Base-by-base conservation (phyloP, 2,329 filamentous ascomycete genomes). In the Nothophoma quercina region DNA sequence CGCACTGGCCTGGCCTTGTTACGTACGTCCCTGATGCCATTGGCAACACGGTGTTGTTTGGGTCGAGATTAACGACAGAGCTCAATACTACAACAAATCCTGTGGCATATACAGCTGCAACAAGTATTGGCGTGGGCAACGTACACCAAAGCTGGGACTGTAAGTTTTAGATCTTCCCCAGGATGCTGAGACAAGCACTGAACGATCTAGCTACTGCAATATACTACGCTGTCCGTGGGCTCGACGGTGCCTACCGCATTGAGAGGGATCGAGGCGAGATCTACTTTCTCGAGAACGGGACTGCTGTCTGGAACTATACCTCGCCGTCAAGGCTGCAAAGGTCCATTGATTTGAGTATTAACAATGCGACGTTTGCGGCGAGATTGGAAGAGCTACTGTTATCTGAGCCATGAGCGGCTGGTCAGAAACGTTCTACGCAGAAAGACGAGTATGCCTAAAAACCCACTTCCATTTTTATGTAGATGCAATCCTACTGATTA, bases 101-200 rank as follows among this genome's bases (percentile, higher is more conserved):
- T 12, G 21, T 49, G 8, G 30, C 36, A 5, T 41, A 35, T 30
- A 38, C 46, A 5, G 46, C 46, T 18, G 46, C 30, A 15, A 49
- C 36, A 4, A 49, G 46, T 22, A 49, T 42, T 9, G 46, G 46
- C 13, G 22, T 49, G 5, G 46, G 36, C 6, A 42, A 49, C 5
- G 23, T 42, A 7, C 46, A 49, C 12, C 21, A 41, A 18, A 49
- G 22, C 13, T 49, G 46, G 46, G 38, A 49, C 19, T 49, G 46
- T 42, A 30, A 42, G 46, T 49, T 5, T 13, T 2, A 5, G 15
- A 7, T 25, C 15, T 9, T 18, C 25, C 2, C n/a, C 4, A 7
- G 5, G 10, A 3, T 2, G 2, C 7, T n/a, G n/a, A 8, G 8
- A 18, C 3, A 1, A 4, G 4, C 7, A 21, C 34, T 32, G 21